Percentiles rank a stretch among this genome's conserved stretches.
These are phyloP conservation scores for Ustilago curta DNA, from an alignment of 1,284 basidiomycete genomes.

Conservation along the genomic window DNA sequence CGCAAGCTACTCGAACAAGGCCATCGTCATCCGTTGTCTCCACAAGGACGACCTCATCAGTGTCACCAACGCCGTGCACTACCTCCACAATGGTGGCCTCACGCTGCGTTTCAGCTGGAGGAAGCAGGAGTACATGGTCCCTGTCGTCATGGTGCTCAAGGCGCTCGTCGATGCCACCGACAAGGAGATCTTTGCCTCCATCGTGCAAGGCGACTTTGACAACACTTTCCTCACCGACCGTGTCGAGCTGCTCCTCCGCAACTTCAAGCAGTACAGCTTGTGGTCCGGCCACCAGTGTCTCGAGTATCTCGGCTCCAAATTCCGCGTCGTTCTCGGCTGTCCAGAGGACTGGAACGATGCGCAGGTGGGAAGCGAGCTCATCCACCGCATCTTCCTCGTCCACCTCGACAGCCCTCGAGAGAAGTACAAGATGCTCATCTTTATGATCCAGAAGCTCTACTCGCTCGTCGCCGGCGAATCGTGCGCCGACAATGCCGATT, in stretches of 20 bases:
- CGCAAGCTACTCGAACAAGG: constrained; percentile 92
- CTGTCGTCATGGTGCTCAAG: constrained; percentile 96
- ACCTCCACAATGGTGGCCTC: constrained; percentile 93
- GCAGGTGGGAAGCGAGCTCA: constrained; percentile 83
- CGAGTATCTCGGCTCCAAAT: constrained; percentile 97
- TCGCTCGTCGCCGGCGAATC: constrained; percentile 90
- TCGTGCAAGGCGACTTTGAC: constrained; percentile 95
- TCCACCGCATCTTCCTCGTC: constrained; percentile 88
- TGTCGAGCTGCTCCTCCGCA: constrained; percentile 95
- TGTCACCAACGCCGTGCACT: constrained; percentile 92
- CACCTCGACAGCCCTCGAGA: constrained; percentile 90
- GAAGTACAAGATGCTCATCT: constrained; percentile 95
- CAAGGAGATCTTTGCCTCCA: constrained; percentile 96
- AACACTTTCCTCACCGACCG: constrained; percentile 98
- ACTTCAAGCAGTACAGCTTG: constrained; percentile 84
- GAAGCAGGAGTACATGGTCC: constrained; percentile 99
- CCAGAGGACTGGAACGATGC: constrained; percentile 94
- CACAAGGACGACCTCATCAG: constrained; percentile 71
- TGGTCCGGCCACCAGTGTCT: constrained; percentile 92
- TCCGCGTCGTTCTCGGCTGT: constrained; percentile 88
- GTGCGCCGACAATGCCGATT: constrained; percentile 96
- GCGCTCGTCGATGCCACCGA: constrained; percentile 91
- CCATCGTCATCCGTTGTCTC: constrained; percentile 94
- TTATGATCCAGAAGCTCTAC: constrained; percentile 98
- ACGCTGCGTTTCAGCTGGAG: constrained; percentile 97